Percentiles rank a stretch among this genome's conserved stretches.
These are phyloP conservation scores for Tardiomyces blankii DNA, from an alignment of 1,139 yeast species.

Conservation along the genomic window DNA sequence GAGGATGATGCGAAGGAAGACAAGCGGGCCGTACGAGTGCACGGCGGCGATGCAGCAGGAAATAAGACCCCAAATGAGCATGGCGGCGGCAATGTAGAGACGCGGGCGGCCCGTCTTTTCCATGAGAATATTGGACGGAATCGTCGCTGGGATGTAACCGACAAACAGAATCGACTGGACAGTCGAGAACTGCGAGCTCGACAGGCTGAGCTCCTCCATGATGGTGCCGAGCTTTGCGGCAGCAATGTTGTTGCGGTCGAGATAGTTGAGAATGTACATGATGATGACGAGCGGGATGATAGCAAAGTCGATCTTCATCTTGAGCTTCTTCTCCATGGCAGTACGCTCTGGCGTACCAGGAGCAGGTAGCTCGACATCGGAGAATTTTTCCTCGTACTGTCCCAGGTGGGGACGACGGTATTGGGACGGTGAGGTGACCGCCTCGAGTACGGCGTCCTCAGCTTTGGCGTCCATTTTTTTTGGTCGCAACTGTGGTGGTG, in stretches of 20 bases:
- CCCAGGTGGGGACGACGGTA: neutral
- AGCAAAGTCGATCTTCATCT: constrained; percentile 53
- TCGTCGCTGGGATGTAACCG: constrained; percentile 58
- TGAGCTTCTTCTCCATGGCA: constrained; percentile 27
- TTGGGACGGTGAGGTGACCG: neutral
- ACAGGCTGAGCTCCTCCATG: constrained; percentile 37
- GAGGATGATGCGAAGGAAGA: constrained; percentile 19
- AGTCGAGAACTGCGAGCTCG: constrained; percentile 50
- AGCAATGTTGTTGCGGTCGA: constrained; percentile 65
- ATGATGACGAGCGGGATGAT: constrained; percentile 63
- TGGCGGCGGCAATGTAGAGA: constrained; percentile 46
- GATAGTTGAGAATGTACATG: constrained; percentile 54
- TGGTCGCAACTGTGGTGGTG: too few relatives aligned
- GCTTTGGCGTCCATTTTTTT: neutral
- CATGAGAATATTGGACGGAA: constrained; percentile 52
- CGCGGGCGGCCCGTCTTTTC: constrained; percentile 50
- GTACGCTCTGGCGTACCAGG: neutral
- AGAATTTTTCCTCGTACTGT: neutral
- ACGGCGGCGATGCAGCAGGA: constrained; percentile 51
- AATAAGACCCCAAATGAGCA: constrained; percentile 49
- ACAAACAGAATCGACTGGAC: constrained; percentile 57
- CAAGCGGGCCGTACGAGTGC: constrained; percentile 30
- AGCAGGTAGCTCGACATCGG: neutral
- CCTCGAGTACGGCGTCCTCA: neutral
- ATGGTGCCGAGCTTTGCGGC: constrained; percentile 64